Percentiles rank a stretch among this genome's conserved stretches.
Evolutionary conservation across 2,329 filamentous ascomycete species (phyloP).

Genomic region (Lasiodiplodia sp.): DNA sequence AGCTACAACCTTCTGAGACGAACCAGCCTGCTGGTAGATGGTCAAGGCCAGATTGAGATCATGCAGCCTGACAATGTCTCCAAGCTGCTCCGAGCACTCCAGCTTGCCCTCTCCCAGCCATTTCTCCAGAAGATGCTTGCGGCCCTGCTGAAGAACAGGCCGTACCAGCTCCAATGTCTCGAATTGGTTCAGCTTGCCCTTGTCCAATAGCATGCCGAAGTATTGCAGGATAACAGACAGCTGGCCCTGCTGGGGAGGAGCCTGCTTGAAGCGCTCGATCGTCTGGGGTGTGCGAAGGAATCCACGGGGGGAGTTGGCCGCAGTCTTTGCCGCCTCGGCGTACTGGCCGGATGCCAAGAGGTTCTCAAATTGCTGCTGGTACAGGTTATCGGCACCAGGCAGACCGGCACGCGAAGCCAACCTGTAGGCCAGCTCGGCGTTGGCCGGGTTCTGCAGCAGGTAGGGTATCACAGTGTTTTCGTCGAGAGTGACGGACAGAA

Average conservation of each 20-base stretch:
- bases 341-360: conserved; percentile 82
- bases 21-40: conserved; percentile 90
- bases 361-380: conserved; percentile 90
- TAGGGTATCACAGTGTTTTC: conserved; percentile 92
- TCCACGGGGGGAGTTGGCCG: conserved; percentile 93
- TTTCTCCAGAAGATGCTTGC: conserved; percentile 96
- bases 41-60: conserved; percentile 86
- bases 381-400: conserved; percentile 91
- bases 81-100: conserved; percentile 93
- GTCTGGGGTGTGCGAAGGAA: conserved; percentile 95
- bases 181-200: conserved; percentile 89
- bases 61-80: conserved; percentile 89
- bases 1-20: conserved; percentile 92
- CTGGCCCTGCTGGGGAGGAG: conserved; percentile 80
- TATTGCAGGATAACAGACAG: conserved; percentile 97
- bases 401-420: conserved; percentile 93
- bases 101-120: conserved; percentile 98
- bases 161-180: conserved; percentile 94
- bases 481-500: conserved; percentile 91
- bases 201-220: conserved; percentile 96
- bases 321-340: conserved; percentile 89
- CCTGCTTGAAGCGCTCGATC: conserved; percentile 92
- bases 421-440: conserved; percentile 92
- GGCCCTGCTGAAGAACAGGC: conserved; percentile 89
- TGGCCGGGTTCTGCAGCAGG: conserved; percentile 94